A percentile compares a stretch with the other conserved stretches of the same genome.
These are phyloP conservation scores for Inga leiocalycina DNA, from an alignment of 306 rosid genomes.

Conservation along the genomic window DNA sequence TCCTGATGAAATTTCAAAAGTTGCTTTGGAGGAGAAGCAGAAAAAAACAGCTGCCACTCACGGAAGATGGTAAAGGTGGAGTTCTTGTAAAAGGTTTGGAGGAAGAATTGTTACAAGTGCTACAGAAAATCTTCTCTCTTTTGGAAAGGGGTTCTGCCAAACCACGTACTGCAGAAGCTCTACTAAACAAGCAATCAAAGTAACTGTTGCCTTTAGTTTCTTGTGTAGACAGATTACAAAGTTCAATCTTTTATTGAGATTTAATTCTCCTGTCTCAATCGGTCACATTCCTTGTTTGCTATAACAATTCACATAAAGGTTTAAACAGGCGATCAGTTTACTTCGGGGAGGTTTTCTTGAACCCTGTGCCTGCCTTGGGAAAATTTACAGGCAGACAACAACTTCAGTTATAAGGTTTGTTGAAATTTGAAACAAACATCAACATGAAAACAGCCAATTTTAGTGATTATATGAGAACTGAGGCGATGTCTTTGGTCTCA, in stretches of 20 bases:
- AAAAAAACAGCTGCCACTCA: constrained; percentile 66
- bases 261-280: constrained; percentile 51
- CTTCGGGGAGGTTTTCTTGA: no score
- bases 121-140: constrained; percentile 68
- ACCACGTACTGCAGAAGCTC: constrained; percentile 93
- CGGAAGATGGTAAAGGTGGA: constrained; percentile 88
- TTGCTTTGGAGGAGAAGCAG: constrained; percentile 63
- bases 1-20: constrained; percentile 64
- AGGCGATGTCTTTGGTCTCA: background rate
- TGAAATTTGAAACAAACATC: background rate
- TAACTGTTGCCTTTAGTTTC: constrained; percentile 23
- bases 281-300: constrained; percentile 93
- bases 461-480: background rate
- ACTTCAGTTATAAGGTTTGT: background rate
- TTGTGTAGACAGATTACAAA: background rate
- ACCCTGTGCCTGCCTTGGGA: no score
- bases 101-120: constrained; percentile 82
- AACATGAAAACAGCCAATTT: background rate
- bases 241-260: background rate
- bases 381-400: background rate
- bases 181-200: constrained; percentile 95
- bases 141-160: constrained; percentile 94
- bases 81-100: constrained; percentile 81
- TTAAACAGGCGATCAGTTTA: no score
- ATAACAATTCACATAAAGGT: constrained; percentile 95